Evolutionary conservation across 495 filamentous ascomycete species (phyloP).

Genomic region (Coniosporium apollinis): DNA sequence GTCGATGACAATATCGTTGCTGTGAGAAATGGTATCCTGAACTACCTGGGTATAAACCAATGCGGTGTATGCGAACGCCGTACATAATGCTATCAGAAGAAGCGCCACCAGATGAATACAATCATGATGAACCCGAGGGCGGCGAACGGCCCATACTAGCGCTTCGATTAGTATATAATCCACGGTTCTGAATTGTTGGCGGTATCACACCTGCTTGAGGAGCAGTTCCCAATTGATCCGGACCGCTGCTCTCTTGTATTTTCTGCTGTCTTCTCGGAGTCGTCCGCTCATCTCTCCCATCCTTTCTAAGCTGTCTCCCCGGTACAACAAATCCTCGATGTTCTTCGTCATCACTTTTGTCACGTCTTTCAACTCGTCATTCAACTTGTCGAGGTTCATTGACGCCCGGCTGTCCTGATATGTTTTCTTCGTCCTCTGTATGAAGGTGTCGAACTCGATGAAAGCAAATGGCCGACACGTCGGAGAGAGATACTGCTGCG

Average conservation of each 20-base stretch:
- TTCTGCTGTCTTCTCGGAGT: constrained; percentile 79
- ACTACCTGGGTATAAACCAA: too few relatives aligned
- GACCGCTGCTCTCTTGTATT: constrained; percentile 83
- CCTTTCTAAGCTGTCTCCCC: constrained; percentile 85
- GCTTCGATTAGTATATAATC: constrained; percentile 3
- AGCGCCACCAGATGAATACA: constrained; percentile 79
- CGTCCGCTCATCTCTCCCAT: constrained; percentile 90
- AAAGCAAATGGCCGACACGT: constrained; percentile 83
- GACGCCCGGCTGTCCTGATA: constrained; percentile 88
- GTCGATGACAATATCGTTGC: too few relatives aligned
- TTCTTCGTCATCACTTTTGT: constrained; percentile 99
- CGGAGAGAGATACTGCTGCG: constrained; percentile 52
- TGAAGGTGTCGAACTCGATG: constrained; percentile 96
- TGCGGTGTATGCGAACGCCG: too few relatives aligned
- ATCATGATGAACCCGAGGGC: constrained; percentile 63
- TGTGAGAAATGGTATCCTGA: too few relatives aligned
- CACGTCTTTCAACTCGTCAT: constrained; percentile 92
- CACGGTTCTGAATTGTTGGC: background rate
- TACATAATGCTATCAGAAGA: constrained; percentile 45
- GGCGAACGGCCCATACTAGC: constrained; percentile 72
- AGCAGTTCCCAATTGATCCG: constrained; percentile 97
- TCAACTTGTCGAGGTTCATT: constrained; percentile 71
- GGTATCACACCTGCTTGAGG: constrained; percentile 60
- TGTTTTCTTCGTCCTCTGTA: constrained; percentile 77
- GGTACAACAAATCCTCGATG: constrained; percentile 92